phyloP scores from a whole-genome alignment of 192 early-diverging fungal species.

The Podochytrium sp. region DNA sequence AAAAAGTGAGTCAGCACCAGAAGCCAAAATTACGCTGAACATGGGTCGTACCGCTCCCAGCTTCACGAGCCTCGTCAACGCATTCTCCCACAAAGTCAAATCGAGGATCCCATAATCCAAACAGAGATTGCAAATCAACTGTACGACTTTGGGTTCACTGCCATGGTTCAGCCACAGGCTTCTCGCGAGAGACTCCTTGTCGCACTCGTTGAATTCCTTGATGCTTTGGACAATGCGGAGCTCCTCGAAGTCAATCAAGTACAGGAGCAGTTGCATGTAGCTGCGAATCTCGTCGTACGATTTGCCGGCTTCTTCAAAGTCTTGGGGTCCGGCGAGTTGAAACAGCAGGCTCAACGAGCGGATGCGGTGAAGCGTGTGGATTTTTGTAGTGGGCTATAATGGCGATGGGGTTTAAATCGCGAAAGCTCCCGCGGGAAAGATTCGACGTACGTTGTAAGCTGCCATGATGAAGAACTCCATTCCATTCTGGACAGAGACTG shows the following conservation, averaged over 20 bases:
- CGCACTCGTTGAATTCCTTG: slow-evolving; percentile 63
- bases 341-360: slow-evolving; percentile 65
- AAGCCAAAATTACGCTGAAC: no score
- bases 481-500: slow-evolving; percentile 39
- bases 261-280: slow-evolving; percentile 66
- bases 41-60: slow-evolving; percentile 31
- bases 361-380: slow-evolving; percentile 59
- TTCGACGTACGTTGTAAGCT: slow-evolving; percentile 48
- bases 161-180: slow-evolving; percentile 73
- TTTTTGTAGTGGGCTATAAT: slow-evolving; percentile 33
- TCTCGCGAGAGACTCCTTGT: slow-evolving; percentile 68
- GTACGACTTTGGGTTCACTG: slow-evolving; percentile 54
- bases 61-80: slow-evolving; percentile 52
- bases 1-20: slow-evolving; percentile 6
- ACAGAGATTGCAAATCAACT: slow-evolving; percentile 76
- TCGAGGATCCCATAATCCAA: slow-evolving; percentile 72
- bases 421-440: not conserved
- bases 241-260: slow-evolving; percentile 74
- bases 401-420: not conserved
- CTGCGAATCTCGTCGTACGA: slow-evolving; percentile 28
- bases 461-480: slow-evolving; percentile 50
- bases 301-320: slow-evolving; percentile 43
- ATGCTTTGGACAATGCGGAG: slow-evolving; percentile 62
- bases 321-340: slow-evolving; percentile 50
- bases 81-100: slow-evolving; percentile 62